phyloP scores from a whole-genome alignment of 2,329 filamentous ascomycete genomes.

The Elsinoe batatas region DNA sequence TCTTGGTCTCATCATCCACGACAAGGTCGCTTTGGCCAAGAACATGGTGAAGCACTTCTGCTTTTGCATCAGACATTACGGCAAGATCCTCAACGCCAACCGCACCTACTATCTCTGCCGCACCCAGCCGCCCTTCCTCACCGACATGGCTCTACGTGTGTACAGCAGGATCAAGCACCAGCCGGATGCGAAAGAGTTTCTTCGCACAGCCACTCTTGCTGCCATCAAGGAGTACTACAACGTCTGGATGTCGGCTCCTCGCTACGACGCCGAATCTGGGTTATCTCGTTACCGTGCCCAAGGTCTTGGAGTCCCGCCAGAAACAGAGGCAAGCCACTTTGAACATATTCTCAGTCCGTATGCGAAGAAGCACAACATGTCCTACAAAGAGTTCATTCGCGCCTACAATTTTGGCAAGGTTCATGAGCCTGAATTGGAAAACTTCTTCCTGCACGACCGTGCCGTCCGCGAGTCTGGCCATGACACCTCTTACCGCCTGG shows the following conservation, averaged over 20 bases:
- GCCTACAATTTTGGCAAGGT: conserved; percentile 76
- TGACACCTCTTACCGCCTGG: conserved; percentile 89
- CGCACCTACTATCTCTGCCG: conserved; percentile 89
- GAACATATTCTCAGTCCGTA: conserved; percentile 73
- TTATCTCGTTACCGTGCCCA: conserved; percentile 77
- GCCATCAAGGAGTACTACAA: conserved; percentile 95
- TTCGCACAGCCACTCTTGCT: conserved; percentile 68
- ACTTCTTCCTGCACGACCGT: conserved; percentile 93
- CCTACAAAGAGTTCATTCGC: conserved; percentile 71
- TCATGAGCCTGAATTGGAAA: conserved; percentile 76
- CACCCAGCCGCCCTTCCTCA: conserved; percentile 92
- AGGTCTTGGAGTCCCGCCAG: conserved; percentile 76
- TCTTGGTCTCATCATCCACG: conserved; percentile 74
- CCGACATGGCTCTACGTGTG: conserved; percentile 89
- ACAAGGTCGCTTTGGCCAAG: conserved; percentile 78
- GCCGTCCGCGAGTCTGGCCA: conserved; percentile 94
- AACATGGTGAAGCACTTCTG: conserved; percentile 94
- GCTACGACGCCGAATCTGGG: conserved; percentile 66
- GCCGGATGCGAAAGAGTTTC: conserved; percentile 67
- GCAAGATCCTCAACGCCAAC: conserved; percentile 95
- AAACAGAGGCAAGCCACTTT: conserved; percentile 84
- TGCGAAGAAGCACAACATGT: conserved; percentile 71
- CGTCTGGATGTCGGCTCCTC: conserved; percentile 67
- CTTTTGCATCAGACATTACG: conserved; percentile 97
- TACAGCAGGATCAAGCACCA: conserved; percentile 90